Evolutionary conservation across 2,329 filamentous ascomycete genomes (phyloP), one percentile per base, ranked within the genome.

Genomic region (Acrocalymma vagum): DNA sequence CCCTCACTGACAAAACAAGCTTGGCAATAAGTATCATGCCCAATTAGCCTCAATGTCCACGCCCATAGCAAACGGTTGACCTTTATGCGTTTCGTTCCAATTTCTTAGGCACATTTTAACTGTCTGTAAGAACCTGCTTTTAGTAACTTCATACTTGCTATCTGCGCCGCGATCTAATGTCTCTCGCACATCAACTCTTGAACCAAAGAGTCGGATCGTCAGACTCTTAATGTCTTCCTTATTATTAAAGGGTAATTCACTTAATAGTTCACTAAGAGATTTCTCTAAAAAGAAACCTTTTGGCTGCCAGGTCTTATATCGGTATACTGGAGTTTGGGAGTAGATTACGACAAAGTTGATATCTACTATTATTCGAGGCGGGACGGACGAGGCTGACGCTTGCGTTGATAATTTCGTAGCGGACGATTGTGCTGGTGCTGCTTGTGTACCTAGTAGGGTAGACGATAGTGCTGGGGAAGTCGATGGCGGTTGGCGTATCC

Each of bases 211-310:
- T 9, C 23, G 26, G 9, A 45, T 23, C 3, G 18, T 35, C 3
- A 45, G 18, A 3, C 29, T 23, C 25, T 33, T 33, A 13, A 35
- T 32, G 5, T 34, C 30, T n/a, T 35, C 22, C 9, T 40, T 23
- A 10, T 26, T 21, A 8, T 40, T 20, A 20, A 40, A 41, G 16
- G 29, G 36, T 11, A 45, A 24, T 17, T 45, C 35, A 10, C 24
- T 8, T 10, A 45, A 24, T 10, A 45, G 29, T 21, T 40, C 24
- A 13, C 13, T 16, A 15, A 45, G 24, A 17, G 42, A 34, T 30
- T 45, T 39, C 9, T 45, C 42, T 25, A 29, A 22, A 24, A 45
- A 45, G 9, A 25, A 20, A 18, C 36, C 42, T 11, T 36, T 34
- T 13, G 42, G 36, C 15, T 29, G 13, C 42, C 42, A 45, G 4